Base-by-base conservation (phyloP, 2,329 filamentous ascomycete species). In the Colletotrichum ledebouriae region DNA sequence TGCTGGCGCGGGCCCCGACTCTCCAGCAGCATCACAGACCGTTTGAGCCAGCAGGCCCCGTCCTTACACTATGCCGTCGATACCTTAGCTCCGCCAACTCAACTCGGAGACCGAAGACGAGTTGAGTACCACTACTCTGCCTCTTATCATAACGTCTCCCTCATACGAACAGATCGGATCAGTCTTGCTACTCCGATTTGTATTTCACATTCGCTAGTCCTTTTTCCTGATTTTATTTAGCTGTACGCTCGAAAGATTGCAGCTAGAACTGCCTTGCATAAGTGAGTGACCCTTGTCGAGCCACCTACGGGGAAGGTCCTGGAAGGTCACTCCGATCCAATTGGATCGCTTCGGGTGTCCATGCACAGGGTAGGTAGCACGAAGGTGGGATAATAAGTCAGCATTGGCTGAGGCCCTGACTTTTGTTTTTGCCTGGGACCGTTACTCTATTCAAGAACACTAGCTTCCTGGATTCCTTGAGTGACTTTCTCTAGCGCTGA, bases 1-100 rank as follows among this genome's bases (percentile, higher is more conserved):
- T n/a, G 50, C 11, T 17, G 50, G 50, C 37, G 20, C 25, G 59
- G 59, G 20, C 39, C 59, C 49, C 55, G 59, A 55, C 59, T 62
- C 64, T 44, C 17, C 29, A 60, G 42, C 44, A 47, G 52, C 60
- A 47, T 56, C 64, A 44, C 64, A 39, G 64, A 41, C 52, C 20
- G 60, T 67, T 64, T 67, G 64, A 53, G 46, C 59, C 53, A 58
- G 64, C 64, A 67, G 60, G 64, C 64, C 41, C 46, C 62, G 59
- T 46, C 64, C 60, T 33, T 58, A 58, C 64, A 63, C 39, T 20
- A 52, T 25, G 4, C 25, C 25, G 25, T 63, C 42, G 59, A 67
- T 39, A 6, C 44, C 44, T 50, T 50, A 59, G 52, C 52, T 50
- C 52, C 42, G 52, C 61, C 42, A 59, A 29, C 53, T 49, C 53